phyloP scores from a whole-genome alignment of 768 basidiomycete species.

The Dioszegia hungarica region DNA sequence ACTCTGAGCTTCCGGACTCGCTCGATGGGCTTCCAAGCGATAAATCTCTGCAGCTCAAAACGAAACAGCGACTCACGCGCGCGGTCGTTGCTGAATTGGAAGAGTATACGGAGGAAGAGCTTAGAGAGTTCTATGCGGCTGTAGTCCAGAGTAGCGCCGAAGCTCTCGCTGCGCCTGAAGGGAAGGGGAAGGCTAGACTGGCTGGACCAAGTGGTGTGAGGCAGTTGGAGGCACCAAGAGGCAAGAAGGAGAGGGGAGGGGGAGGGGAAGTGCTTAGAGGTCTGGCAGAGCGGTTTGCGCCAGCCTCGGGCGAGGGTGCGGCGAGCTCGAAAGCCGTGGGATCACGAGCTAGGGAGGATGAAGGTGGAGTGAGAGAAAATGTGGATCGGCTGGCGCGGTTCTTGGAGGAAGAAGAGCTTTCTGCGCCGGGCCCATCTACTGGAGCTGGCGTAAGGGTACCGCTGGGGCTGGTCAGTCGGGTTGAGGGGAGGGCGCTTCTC shows the following conservation, averaged over 20 bases:
- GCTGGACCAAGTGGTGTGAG: neutral
- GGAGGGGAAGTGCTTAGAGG: neutral
- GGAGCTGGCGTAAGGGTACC: slow-evolving; percentile 41
- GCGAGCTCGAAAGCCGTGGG: neutral
- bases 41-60: neutral
- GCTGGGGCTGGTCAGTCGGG: slow-evolving; percentile 53
- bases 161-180: neutral
- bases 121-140: slow-evolving; percentile 11
- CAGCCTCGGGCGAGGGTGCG: too few relatives aligned
- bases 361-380: neutral
- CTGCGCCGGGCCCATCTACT: neutral
- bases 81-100: neutral
- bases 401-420: neutral
- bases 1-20: neutral
- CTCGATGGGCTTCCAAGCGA: neutral
- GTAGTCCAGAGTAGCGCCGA: slow-evolving; percentile 3
- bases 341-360: neutral
- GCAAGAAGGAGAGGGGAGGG: neutral
- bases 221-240: neutral
- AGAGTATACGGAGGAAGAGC: slow-evolving; percentile 8
- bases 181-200: neutral
- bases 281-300: neutral
- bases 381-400: neutral
- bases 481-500: slow-evolving; percentile 60
- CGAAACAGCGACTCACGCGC: neutral